Conservation (phyloP, 306 rosid genomes). For the Gillenia trifoliata region DNA sequence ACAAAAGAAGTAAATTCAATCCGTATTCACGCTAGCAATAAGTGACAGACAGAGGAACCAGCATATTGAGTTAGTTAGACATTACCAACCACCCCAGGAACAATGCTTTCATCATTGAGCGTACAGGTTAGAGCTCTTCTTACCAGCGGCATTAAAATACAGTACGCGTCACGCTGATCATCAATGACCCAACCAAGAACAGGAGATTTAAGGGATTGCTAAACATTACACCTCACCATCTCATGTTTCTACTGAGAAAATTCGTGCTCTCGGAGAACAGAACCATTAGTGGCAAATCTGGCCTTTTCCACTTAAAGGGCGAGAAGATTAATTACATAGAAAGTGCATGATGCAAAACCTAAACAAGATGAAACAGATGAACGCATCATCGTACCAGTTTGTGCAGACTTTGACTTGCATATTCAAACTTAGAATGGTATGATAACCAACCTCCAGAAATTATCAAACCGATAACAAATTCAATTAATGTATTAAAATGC, state of each 20-base stretch:
- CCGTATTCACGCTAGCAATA: no score
- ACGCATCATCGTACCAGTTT: conserved; percentile 13
- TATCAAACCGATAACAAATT: neutral
- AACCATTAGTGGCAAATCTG: conserved; percentile 81
- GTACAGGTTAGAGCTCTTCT: conserved; percentile 60
- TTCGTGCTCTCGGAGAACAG: conserved; percentile 87
- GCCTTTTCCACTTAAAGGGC: conserved; percentile 73
- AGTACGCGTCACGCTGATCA: conserved; percentile 18
- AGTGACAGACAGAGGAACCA: no score
- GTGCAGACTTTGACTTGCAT: conserved; percentile 8
- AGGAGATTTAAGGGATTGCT: conserved; percentile 8
- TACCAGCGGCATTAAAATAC: conserved; percentile 74
- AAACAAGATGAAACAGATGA: conserved; percentile 17
- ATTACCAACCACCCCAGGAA: conserved; percentile 97
- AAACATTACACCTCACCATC: conserved; percentile 61
- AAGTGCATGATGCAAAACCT: conserved; percentile 83
- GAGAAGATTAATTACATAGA: conserved; percentile 71
- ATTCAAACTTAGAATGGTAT: neutral
- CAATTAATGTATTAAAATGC: neutral
- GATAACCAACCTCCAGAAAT: neutral
- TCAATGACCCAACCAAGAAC: conserved; percentile 15
- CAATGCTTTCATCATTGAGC: conserved; percentile 66
- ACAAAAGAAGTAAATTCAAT: neutral
- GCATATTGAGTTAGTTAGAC: conserved; percentile 31
- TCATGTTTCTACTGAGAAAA: conserved; percentile 76